Evolutionary conservation across 108 stramenopile species (phyloP).

Genomic region (Conticribra weissflogii): DNA sequence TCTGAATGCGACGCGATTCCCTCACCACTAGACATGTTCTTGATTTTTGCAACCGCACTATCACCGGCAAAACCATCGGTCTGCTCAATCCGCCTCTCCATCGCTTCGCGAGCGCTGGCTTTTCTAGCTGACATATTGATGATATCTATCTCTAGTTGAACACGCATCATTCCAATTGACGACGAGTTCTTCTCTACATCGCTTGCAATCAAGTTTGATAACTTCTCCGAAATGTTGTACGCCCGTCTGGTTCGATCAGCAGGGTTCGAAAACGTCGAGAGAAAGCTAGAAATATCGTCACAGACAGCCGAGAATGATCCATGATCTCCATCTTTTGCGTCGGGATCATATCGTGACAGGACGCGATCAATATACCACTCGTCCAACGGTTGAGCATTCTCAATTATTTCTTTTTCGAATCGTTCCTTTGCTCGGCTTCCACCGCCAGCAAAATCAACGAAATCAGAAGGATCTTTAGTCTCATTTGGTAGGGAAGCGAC

Average conservation of each 20-base stretch:
- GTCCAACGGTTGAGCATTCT: conserved; percentile 62
- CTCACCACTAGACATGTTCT: conserved; percentile 20
- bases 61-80: conserved; percentile 36
- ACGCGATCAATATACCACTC: conserved; percentile 72
- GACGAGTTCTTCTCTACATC: conserved; percentile 17
- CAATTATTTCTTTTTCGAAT: conserved; percentile 55
- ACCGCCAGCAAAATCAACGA: conserved; percentile 49
- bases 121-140: conserved; percentile 56
- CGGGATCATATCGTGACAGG: conserved; percentile 45
- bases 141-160: conserved; percentile 68
- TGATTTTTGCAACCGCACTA: conserved; percentile 13
- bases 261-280: conserved; percentile 53
- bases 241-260: conserved; percentile 63
- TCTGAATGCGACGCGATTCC: not conserved
- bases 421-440: conserved; percentile 29
- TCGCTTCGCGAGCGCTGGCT: conserved; percentile 50
- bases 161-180: conserved; percentile 37
- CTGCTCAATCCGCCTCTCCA: conserved; percentile 35
- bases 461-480: conserved; percentile 89
- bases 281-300: conserved; percentile 66
- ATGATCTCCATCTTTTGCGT: conserved; percentile 21
- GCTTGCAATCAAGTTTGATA: conserved; percentile 44
- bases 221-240: conserved; percentile 44
- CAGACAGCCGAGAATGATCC: conserved; percentile 56
- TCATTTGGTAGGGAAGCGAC: conserved; percentile 71